Percentiles rank a stretch among this genome's conserved stretches.
phyloP scores from a whole-genome alignment of 495 filamentous ascomycete species.

The Astrocystis sublimbata region DNA sequence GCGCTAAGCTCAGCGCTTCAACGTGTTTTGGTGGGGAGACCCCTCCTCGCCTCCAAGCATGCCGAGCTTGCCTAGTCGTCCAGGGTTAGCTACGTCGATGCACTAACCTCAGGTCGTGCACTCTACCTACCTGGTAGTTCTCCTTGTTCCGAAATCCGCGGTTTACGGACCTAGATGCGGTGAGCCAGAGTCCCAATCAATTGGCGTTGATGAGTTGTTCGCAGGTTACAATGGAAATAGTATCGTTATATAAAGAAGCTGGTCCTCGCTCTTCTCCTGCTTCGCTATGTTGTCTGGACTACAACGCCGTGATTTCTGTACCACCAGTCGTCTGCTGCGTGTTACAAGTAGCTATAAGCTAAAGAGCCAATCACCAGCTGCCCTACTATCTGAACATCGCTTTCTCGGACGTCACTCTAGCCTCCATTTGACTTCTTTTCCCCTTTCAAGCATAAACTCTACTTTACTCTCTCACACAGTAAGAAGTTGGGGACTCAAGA shows the following conservation, averaged over 20 bases:
- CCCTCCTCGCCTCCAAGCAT: not conserved
- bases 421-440: not conserved
- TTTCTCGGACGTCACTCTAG: too few species aligned
- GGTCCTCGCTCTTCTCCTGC: not conserved
- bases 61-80: not conserved
- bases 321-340: too few species aligned
- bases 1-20: not conserved
- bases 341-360: too few species aligned
- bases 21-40: not conserved
- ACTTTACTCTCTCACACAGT: not conserved
- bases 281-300: not conserved
- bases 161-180: too few species aligned
- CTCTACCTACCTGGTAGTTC: too few species aligned
- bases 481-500: too few species aligned
- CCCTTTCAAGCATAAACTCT: not conserved
- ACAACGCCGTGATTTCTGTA: too few species aligned
- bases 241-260: not conserved
- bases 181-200: too few species aligned
- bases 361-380: too few species aligned
- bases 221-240: not conserved
- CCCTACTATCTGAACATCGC: too few species aligned
- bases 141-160: too few species aligned
- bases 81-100: not conserved
- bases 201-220: not conserved
- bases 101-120: not conserved